Percentiles rank a stretch among this genome's conserved stretches.
These are phyloP conservation scores for Yamadazyma sp. DNA, from an alignment of 805 yeast species.

Conservation along the genomic window DNA sequence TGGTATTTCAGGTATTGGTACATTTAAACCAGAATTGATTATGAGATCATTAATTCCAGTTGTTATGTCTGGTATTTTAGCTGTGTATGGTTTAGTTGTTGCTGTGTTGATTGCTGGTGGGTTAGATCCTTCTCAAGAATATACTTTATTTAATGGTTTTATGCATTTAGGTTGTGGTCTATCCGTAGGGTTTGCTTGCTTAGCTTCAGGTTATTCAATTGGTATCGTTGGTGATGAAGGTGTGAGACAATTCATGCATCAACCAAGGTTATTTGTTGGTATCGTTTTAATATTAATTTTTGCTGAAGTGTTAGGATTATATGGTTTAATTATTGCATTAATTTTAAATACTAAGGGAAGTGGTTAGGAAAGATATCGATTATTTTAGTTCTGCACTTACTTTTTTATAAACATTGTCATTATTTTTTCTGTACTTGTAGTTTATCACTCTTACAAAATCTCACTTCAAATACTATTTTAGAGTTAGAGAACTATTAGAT, in stretches of 20 bases:
- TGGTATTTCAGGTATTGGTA: slow-evolving; percentile 97
- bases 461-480: too few species aligned
- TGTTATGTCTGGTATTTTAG: slow-evolving; percentile 95
- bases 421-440: too few species aligned
- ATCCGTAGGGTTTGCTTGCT: slow-evolving; percentile 94
- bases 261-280: slow-evolving; percentile 97
- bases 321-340: slow-evolving; percentile 96
- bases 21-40: slow-evolving; percentile 93
- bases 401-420: too few species aligned
- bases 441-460: too few species aligned
- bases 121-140: slow-evolving; percentile 70
- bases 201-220: slow-evolving; percentile 98
- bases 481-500: too few species aligned
- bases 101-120: slow-evolving; percentile 94
- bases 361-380: too few species aligned
- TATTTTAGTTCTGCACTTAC: too few species aligned
- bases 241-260: slow-evolving; percentile 97
- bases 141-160: slow-evolving; percentile 93
- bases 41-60: slow-evolving; percentile 97
- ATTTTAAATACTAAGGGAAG: slow-evolving; percentile 88
- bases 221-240: slow-evolving; percentile 99
- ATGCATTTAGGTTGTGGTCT: slow-evolving; percentile 98
- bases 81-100: slow-evolving; percentile 96
- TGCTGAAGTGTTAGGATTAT: slow-evolving; percentile 97
- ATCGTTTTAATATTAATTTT: slow-evolving; percentile 97